Base-by-base conservation (phyloP, 2,329 filamentous ascomycete genomes). In the Pseudopyrenochaeta lycopersici region DNA sequence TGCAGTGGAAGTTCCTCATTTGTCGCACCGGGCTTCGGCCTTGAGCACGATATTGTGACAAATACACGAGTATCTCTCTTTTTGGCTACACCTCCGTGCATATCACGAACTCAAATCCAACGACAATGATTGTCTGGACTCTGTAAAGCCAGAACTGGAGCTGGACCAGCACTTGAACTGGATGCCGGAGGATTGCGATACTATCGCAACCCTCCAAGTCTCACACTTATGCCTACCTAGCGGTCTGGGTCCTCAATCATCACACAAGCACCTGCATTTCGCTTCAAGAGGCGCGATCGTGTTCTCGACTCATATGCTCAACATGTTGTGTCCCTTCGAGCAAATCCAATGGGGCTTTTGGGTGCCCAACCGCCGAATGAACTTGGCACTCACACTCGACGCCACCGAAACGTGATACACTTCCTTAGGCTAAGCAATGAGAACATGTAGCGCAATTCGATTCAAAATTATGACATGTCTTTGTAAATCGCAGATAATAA, bases 21-120 rank as follows among this genome's bases (percentile, higher is more conserved):
- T 7, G 10, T 23, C 27, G 35, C 49, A 49, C 35, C 41, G 46
- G 31, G 53, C 46, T 44, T 31, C 36, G 29, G 9, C 38, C 36
- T 39, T 40, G 43, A 47, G 31, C 35, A 45, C 20, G 33, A 45
- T 31, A 27, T 38, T 30, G 44, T 66, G 59, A 60, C 63, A 63
- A 61, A 64, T 63, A 46, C 43, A 29, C 18, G 36, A 23, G 20
- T n/a, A 38, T 52, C 35, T 39, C 42, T 32, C 15, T 31, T 55
- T 44, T 15, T 3, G 48, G 46, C 33, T 31, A 49, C 44, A 39
- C 45, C 30, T 49, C 49, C 41, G 44, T 56, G 54, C 51, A 58
- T 46, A 59, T 55, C 50, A 45, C 45, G 44, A 64, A 53, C 41
- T 56, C 55, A 60, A 60, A 54, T 48, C 23, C 27, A 50, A 61